Percentiles rank a stretch among this genome's conserved stretches.
These are phyloP conservation scores for Corniculantispora saksenae DNA, from an alignment of 2,329 filamentous ascomycete species.

Conservation along the genomic window DNA sequence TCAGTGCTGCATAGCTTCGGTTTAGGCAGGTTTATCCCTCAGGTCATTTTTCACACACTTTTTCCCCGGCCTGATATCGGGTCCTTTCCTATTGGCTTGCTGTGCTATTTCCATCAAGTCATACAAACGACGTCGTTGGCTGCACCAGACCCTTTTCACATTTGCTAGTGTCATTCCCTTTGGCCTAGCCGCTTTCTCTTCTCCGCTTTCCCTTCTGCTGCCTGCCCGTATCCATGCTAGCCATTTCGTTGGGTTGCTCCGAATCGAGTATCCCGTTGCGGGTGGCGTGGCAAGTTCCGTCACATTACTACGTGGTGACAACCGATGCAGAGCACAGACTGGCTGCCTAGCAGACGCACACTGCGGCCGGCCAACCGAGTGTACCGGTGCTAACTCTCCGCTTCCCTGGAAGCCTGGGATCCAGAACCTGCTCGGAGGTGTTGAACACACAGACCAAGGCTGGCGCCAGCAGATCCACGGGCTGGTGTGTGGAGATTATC, in stretches of 20 bases:
- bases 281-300: not conserved
- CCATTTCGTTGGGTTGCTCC: not conserved
- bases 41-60: conserved; percentile 4
- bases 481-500: conserved; percentile 5
- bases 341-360: not conserved
- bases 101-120: not conserved
- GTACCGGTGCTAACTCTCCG: not conserved
- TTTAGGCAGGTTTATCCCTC: conserved; percentile 10
- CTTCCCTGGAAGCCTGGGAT: not conserved
- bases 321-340: not conserved
- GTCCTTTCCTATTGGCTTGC: conserved; percentile 10
- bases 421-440: not conserved
- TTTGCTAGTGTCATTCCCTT: not conserved
- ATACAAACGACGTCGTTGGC: conserved; percentile 5
- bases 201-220: no score
- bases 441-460: not conserved
- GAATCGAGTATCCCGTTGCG: conserved; percentile 15
- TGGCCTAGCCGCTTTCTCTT: no score
- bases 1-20: no score
- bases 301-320: not conserved
- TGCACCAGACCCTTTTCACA: not conserved
- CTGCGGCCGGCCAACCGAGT: not conserved
- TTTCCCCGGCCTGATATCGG: not conserved
- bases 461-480: not conserved
- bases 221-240: not conserved